phyloP scores from a whole-genome alignment of 2,329 filamentous ascomycete species.

The Botrytis elliptica region DNA sequence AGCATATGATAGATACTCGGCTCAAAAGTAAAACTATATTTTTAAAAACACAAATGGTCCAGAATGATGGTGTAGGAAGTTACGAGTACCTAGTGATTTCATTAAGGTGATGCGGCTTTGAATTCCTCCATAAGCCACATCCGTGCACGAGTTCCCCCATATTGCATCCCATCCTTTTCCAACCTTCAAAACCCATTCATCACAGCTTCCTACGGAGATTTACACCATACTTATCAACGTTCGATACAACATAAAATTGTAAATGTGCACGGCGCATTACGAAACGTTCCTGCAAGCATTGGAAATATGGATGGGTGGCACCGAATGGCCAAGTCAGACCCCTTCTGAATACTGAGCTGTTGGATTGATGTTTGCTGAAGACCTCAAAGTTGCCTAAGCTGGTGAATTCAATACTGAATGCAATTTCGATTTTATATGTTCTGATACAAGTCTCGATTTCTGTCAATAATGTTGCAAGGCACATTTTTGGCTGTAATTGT shows the following conservation, averaged over 20 bases:
- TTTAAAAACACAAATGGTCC: not conserved
- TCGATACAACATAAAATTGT: not conserved
- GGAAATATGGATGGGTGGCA: not conserved
- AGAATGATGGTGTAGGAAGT: too few relatives aligned
- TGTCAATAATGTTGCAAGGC: conserved; percentile 5
- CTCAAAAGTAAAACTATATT: not conserved
- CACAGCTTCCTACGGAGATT: not conserved
- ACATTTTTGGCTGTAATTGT: not conserved
- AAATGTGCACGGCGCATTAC: not conserved
- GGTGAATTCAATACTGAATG: not conserved
- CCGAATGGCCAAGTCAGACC: not conserved
- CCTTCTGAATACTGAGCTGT: not conserved
- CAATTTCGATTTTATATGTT: not conserved
- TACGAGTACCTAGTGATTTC: not conserved
- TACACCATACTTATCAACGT: not conserved
- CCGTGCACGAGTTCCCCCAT: not conserved
- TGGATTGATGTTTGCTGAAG: not conserved
- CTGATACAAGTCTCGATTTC: not conserved
- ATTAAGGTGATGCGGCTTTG: not conserved
- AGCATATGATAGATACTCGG: not conserved
- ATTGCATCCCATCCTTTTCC: not conserved
- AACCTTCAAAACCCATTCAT: not conserved
- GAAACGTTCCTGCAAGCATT: not conserved
- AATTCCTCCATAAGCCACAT: not conserved
- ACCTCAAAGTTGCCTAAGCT: not conserved